phyloP scores from a whole-genome alignment of 768 basidiomycete genomes.

The Boletus subcaerulescens region DNA sequence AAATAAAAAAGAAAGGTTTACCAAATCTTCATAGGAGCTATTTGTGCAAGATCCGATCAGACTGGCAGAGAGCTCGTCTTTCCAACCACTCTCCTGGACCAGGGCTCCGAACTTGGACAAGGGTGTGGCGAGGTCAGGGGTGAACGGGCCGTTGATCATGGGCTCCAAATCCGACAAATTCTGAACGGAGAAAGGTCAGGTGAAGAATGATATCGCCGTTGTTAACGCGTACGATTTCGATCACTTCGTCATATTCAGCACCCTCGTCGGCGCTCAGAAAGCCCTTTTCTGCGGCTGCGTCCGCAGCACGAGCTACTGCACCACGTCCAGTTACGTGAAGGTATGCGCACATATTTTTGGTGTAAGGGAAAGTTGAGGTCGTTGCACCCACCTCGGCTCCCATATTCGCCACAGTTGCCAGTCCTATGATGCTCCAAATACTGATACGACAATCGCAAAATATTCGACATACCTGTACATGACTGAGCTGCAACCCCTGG shows the following conservation, averaged over 20 bases:
- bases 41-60: slow-evolving; percentile 99
- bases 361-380: slow-evolving; percentile 97
- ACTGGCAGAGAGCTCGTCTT: slow-evolving; percentile 85
- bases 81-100: slow-evolving; percentile 86
- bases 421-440: slow-evolving; percentile 40
- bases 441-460: background rate
- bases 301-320: slow-evolving; percentile 83
- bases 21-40: slow-evolving; percentile 96
- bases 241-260: slow-evolving; percentile 91
- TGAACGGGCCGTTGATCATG: slow-evolving; percentile 95
- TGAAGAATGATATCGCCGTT: background rate
- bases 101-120: slow-evolving; percentile 83
- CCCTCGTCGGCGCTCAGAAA: slow-evolving; percentile 83
- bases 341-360: slow-evolving; percentile 83
- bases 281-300: slow-evolving; percentile 71
- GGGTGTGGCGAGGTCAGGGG: slow-evolving; percentile 93
- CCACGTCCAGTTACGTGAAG: slow-evolving; percentile 86
- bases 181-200: slow-evolving; percentile 37
- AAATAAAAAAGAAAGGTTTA: slow-evolving; percentile 26
- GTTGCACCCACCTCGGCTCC: slow-evolving; percentile 99
- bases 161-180: slow-evolving; percentile 88
- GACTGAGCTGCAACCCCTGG: slow-evolving; percentile 87
- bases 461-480: slow-evolving; percentile 67
- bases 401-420: slow-evolving; percentile 98
- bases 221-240: slow-evolving; percentile 74